phyloP scores from a whole-genome alignment of 2,329 filamentous ascomycete genomes.

The Aspergillus terreus region DNA sequence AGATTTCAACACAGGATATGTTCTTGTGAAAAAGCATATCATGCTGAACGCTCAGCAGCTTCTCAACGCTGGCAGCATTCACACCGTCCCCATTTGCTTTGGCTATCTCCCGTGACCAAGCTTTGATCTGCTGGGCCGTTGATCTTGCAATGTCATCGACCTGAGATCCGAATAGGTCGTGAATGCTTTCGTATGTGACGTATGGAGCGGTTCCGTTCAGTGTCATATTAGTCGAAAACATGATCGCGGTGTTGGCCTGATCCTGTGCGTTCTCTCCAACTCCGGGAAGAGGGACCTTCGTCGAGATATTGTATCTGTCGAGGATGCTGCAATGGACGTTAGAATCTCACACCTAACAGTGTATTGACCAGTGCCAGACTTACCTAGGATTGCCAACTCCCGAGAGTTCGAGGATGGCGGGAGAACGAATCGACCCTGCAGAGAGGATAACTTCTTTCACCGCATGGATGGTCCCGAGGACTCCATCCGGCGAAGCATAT shows the following conservation, averaged over 20 bases:
- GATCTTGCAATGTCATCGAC: constrained; percentile 13
- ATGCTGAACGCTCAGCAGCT: constrained; percentile 25
- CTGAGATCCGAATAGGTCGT: constrained; percentile 21
- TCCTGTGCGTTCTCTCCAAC: constrained; percentile 51
- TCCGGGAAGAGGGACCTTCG: constrained; percentile 29
- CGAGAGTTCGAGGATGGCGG: constrained; percentile 56
- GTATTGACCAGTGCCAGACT: not conserved
- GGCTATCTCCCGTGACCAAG: constrained; percentile 17
- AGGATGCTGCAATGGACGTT: constrained; percentile 19
- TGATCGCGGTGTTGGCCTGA: constrained; percentile 29
- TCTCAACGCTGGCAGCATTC: constrained; percentile 17
- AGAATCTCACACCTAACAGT: not conserved
- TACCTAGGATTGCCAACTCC: constrained; percentile 50
- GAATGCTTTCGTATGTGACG: constrained; percentile 19
- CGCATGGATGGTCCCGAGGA: constrained; percentile 23
- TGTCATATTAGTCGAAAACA: constrained; percentile 8
- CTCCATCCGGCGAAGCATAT: not conserved
- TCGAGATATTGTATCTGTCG: constrained; percentile 19
- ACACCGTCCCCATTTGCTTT: constrained; percentile 12
- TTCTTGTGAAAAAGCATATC: constrained; percentile 24
- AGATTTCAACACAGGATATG: constrained; percentile 26
- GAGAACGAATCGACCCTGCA: constrained; percentile 56
- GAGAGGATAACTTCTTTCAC: constrained; percentile 56
- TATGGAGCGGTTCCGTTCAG: constrained; percentile 10
- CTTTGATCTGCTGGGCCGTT: constrained; percentile 15